Evolutionary conservation across 192 early-diverging fungal genomes (phyloP).

Genomic region (Umbelopsis sp.): DNA sequence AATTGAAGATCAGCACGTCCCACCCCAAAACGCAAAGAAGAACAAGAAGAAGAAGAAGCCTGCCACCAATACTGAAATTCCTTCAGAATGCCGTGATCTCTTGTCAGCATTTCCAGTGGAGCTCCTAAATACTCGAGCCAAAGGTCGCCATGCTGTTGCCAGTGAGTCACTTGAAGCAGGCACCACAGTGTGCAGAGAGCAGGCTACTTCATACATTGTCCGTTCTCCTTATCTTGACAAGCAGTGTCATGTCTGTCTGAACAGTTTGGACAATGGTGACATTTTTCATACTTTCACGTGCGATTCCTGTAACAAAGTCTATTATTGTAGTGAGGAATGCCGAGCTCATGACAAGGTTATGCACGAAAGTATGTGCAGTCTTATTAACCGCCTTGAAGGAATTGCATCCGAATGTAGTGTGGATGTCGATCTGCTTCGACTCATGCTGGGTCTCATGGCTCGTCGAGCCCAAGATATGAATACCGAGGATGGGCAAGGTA

Average conservation of each 20-base stretch:
- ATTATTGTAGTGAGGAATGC: slow-evolving; percentile 41
- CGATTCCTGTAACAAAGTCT: slow-evolving; percentile 40
- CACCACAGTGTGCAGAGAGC: slow-evolving; percentile 50
- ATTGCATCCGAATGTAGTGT: slow-evolving; percentile 29
- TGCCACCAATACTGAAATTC: background rate
- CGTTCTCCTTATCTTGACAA: slow-evolving; percentile 53
- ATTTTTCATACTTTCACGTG: slow-evolving; percentile 23
- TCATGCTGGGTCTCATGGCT: slow-evolving; percentile 24
- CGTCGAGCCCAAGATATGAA: background rate
- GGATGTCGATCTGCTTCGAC: slow-evolving; percentile 28
- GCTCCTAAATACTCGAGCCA: slow-evolving; percentile 38
- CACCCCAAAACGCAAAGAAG: background rate
- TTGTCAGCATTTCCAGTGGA: slow-evolving; percentile 20
- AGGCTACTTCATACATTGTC: slow-evolving; percentile 53
- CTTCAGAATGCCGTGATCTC: background rate
- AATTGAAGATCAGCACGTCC: background rate
- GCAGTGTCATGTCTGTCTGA: slow-evolving; percentile 58
- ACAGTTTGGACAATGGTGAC: background rate
- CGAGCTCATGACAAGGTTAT: slow-evolving; percentile 35
- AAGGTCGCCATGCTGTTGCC: slow-evolving; percentile 57
- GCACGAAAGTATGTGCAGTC: slow-evolving; percentile 28
- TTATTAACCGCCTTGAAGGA: slow-evolving; percentile 2
- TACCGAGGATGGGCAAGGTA: background rate
- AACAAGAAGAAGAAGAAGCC: slow-evolving; percentile 19
- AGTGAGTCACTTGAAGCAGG: slow-evolving; percentile 46